These are phyloP conservation scores for Ganoderma lingzhi DNA, from an alignment of 1,284 basidiomycete species.

Conservation along the genomic window DNA sequence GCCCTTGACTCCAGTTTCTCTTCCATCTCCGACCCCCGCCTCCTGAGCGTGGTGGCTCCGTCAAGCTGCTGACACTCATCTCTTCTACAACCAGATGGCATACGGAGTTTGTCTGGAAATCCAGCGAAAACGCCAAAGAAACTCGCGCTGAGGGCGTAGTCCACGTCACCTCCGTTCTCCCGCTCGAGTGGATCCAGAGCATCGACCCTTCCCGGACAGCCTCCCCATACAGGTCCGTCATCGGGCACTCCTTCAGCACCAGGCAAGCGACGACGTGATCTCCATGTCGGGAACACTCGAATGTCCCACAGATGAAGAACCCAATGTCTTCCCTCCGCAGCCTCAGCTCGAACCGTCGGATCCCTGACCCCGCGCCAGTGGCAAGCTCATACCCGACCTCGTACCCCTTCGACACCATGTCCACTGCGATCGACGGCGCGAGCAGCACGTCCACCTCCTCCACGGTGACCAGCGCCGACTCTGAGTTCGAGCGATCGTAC, in stretches of 20 bases:
- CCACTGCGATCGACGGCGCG: neutral
- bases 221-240: neutral
- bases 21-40: neutral
- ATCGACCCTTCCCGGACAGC: neutral
- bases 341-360: neutral
- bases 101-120: neutral
- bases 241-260: neutral
- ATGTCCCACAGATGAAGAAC: neutral
- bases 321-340: neutral
- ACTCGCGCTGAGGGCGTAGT: neutral
- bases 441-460: conserved; percentile 5
- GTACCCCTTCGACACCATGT: neutral
- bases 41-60: neutral
- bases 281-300: neutral
- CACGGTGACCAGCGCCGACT: conserved; percentile 1
- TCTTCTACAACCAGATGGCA: neutral
- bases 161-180: conserved; percentile 4
- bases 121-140: conserved; percentile 2
- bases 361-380: neutral
- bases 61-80: neutral
- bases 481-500: conserved; percentile 3
- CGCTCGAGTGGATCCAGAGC: conserved; percentile 1
- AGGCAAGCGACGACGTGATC: neutral
- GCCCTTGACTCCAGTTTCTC: neutral
- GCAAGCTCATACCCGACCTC: neutral